Conservation (phyloP, 176 grass and related monocot genomes). For the Microstegium vimineum region DNA sequence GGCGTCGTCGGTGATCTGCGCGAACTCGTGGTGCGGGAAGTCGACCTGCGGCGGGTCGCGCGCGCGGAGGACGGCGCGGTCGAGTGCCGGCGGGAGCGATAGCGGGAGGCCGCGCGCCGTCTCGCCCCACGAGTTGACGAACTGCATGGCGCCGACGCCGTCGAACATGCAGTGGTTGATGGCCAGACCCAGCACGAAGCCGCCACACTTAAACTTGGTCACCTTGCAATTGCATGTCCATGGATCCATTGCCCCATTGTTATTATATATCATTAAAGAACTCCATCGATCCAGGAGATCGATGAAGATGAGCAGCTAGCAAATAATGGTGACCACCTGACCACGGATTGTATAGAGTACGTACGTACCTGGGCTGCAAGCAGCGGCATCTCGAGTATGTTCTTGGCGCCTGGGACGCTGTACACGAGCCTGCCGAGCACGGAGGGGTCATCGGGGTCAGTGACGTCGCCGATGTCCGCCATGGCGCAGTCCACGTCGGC, state of each 20-base stretch:
- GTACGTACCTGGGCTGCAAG: slow-evolving; percentile 71
- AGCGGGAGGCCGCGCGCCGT: slow-evolving; percentile 43
- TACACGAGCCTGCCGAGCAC: slow-evolving; percentile 73
- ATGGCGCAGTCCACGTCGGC: slow-evolving; percentile 48
- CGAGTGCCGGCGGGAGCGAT: slow-evolving; percentile 36
- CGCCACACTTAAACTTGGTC: slow-evolving; percentile 72
- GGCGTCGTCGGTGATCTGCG: slow-evolving; percentile 35
- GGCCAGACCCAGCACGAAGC: slow-evolving; percentile 59
- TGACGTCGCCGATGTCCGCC: slow-evolving; percentile 56
- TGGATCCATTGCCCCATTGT: neutral
- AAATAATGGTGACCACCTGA: neutral
- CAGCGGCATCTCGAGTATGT: slow-evolving; percentile 64
- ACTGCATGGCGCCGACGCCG: slow-evolving; percentile 78
- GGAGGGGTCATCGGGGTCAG: slow-evolving; percentile 43
- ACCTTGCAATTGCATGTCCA: slow-evolving; percentile 42
- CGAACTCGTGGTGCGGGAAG: slow-evolving; percentile 67
- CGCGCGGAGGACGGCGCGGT: slow-evolving; percentile 49
- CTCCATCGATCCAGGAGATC: neutral
- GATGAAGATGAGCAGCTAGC: neutral
- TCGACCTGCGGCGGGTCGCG: slow-evolving; percentile 44
- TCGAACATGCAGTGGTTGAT: slow-evolving; percentile 96
- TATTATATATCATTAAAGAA: too few species aligned
- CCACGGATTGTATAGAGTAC: too few species aligned
- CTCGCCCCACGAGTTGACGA: slow-evolving; percentile 82
- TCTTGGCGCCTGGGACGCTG: slow-evolving; percentile 63